Evolutionary conservation across 352 stramenopile species (phyloP).

Genomic region (Blastocystis sp.): DNA sequence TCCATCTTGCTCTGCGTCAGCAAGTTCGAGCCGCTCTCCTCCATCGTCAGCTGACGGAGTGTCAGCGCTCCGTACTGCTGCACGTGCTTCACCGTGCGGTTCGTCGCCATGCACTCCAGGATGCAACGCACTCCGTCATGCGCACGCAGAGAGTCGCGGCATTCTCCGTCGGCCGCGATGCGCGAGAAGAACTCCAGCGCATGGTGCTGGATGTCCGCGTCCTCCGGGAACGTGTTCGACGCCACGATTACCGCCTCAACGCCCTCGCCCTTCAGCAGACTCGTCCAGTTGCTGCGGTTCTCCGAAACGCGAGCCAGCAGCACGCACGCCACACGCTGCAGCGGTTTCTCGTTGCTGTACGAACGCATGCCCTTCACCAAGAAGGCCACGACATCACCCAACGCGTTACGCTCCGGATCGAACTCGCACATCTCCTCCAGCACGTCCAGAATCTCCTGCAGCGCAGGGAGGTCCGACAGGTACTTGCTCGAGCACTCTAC

Average conservation of each 20-base stretch:
- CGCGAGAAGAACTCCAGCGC: constrained; percentile 55
- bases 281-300: constrained; percentile 16
- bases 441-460: constrained; percentile 31
- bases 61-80: constrained; percentile 48
- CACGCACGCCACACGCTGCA: constrained; percentile 47
- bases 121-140: constrained; percentile 17
- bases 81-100: constrained; percentile 45
- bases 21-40: constrained; percentile 43
- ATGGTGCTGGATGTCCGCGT: constrained; percentile 43
- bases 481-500: constrained; percentile 53
- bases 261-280: constrained; percentile 45
- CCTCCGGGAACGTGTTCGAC: constrained; percentile 13
- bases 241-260: constrained; percentile 44
- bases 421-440: constrained; percentile 55
- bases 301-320: constrained; percentile 26
- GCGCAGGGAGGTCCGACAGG: constrained; percentile 22
- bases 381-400: constrained; percentile 38
- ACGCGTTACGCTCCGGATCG: background rate
- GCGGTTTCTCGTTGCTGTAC: constrained; percentile 34
- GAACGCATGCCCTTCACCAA: constrained; percentile 53
- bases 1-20: constrained; percentile 29
- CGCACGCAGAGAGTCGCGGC: constrained; percentile 25
- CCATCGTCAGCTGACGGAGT: background rate
- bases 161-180: background rate
- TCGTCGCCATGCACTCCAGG: constrained; percentile 41